Conservation (phyloP, 768 basidiomycete genomes). For the Nevesoporus exiguus region DNA sequence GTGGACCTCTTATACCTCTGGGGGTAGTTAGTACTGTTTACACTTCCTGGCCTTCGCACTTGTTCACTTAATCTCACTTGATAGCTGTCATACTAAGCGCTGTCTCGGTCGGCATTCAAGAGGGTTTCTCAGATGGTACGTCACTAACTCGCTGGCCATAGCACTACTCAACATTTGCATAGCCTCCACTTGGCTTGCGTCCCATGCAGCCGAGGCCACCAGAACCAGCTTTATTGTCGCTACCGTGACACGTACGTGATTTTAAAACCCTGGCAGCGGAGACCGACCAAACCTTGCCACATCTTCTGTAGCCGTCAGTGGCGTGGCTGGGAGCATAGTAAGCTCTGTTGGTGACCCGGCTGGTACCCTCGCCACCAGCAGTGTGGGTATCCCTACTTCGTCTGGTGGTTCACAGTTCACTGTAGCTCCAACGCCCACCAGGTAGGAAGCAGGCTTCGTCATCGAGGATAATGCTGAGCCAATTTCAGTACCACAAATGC, state of each 20-base stretch:
- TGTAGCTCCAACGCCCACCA: conserved; percentile 31
- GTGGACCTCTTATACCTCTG: too few relatives aligned
- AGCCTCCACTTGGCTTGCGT: conserved; percentile 20
- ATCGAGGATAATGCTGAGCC: not conserved
- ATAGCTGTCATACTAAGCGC: conserved; percentile 16
- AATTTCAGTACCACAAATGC: conserved; percentile 15
- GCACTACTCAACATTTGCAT: not conserved
- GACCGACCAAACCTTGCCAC: not conserved
- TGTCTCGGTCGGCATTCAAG: conserved; percentile 11
- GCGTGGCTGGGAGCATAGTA: conserved; percentile 49
- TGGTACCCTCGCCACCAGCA: conserved; percentile 52
- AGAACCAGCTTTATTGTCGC: conserved; percentile 6
- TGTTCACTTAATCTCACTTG: not conserved
- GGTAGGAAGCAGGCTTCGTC: conserved; percentile 5
- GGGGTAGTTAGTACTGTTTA: too few relatives aligned
- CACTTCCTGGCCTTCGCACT: too few relatives aligned
- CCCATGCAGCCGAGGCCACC: conserved; percentile 4
- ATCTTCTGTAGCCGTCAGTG: conserved; percentile 46
- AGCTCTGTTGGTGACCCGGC: conserved; percentile 57
- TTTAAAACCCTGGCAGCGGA: not conserved
- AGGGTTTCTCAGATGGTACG: conserved; percentile 21
- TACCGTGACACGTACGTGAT: conserved; percentile 26
- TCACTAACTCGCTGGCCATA: not conserved
- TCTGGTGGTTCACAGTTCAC: conserved; percentile 54
- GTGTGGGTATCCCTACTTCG: conserved; percentile 42